phyloP scores from a whole-genome alignment of 1,284 basidiomycete species.

The Spongispora temasekensis region DNA sequence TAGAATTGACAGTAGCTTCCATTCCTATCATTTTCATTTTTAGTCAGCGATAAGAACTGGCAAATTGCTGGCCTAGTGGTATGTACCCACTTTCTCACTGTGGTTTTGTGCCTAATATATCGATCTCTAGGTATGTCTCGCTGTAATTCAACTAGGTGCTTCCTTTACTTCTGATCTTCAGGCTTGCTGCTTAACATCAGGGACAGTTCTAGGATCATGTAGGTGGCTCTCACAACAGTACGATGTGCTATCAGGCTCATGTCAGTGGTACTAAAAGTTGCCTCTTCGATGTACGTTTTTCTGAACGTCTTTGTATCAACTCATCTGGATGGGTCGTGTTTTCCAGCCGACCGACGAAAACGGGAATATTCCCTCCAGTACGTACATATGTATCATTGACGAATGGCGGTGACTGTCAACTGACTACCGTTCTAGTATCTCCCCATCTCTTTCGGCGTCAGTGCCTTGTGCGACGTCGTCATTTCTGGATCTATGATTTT shows the following conservation, averaged over 20 bases:
- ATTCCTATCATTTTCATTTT: not conserved
- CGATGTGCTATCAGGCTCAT: not conserved
- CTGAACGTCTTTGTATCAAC: not conserved
- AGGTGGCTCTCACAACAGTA: not conserved
- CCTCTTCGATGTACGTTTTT: not conserved
- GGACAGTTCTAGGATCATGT: slow-evolving; percentile 3
- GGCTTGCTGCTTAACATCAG: not conserved
- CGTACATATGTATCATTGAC: not conserved
- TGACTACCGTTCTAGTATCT: not conserved
- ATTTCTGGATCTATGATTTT: slow-evolving; percentile 9
- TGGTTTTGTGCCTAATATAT: not conserved
- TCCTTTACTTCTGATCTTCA: not conserved
- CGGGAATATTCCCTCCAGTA: slow-evolving; percentile 2
- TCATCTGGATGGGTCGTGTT: too few species aligned
- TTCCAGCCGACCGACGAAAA: too few species aligned
- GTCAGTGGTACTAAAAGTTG: not conserved
- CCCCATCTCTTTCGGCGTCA: not conserved
- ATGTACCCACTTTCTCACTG: not conserved
- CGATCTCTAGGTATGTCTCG: slow-evolving; percentile 1
- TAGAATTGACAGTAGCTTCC: not conserved
- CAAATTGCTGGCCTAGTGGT: slow-evolving; percentile 10
- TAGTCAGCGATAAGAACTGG: slow-evolving; percentile 6
- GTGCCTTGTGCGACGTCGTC: slow-evolving; percentile 6
- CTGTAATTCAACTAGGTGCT: slow-evolving; percentile 3
- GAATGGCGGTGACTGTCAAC: not conserved